Evolutionary conservation across 2,329 filamentous ascomycete species (phyloP), one percentile per base, ranked within the genome.

Genomic region (Alternaria sp.): DNA sequence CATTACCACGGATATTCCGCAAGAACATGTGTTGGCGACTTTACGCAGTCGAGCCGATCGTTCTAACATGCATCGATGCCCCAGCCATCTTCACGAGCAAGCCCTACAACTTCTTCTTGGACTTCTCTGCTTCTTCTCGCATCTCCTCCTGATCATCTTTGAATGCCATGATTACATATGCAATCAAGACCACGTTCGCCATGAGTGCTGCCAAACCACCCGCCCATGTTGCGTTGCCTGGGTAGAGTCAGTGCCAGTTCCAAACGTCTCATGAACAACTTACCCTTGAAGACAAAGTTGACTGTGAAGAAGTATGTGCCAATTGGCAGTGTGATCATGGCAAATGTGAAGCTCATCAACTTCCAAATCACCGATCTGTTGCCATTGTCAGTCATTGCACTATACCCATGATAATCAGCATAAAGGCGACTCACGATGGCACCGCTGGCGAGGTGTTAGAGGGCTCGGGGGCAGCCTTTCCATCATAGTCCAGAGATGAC

Each of bases 91-190:
- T 1, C 3, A 45, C 45, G 21, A 10, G 20, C 49, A 37, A 41
- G 49, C 21, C 26, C 64, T 78, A 78, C 55, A 70, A 49, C 47
- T 72, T 63, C 72, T 84, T 84, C 68, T 69, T 73, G 7, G 61
- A 58, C 61, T 80, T 78, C 61, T 83, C 83, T 64, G 84, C 83
- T 11, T 80, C 82, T 55, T 81, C 81, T 57, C 81, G 77, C 56
- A 80, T 79, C 66, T 87, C 84, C 11, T 80, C 81, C 63, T 87
- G 84, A 75, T 98, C 96, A 79, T 99, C 96, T 65, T 87, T 89
- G 87, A 97, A 94, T 5, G 96, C 96, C 20, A 97, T 93, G 60
- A 97, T 83, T 46, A 98, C 88, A 80, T 98, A 99, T n/a, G 87
- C 89, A 61, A 98, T 87, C 55, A 99, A 84, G 4, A 99, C 93